A percentile compares a stretch with the other conserved stretches of the same genome.
Conservation (phyloP, 805 yeast species). For the Millerozyma acaciae region DNA sequence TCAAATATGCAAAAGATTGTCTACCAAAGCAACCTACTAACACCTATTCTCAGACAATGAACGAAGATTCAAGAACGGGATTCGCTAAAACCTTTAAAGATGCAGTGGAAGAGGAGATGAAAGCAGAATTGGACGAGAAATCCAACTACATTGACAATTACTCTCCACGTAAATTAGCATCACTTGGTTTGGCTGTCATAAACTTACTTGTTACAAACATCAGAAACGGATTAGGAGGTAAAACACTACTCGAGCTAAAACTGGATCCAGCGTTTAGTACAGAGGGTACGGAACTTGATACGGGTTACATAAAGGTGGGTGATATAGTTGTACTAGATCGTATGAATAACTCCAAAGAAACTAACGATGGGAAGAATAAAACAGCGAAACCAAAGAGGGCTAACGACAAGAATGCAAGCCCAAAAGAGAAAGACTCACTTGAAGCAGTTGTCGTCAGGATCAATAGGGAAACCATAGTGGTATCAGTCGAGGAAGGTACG, state of each 20-base stretch:
- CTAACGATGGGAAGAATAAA: slow-evolving; percentile 17
- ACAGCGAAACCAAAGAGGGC: slow-evolving; percentile 23
- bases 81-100: slow-evolving; percentile 16
- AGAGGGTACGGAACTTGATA: slow-evolving; percentile 29
- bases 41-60: no score
- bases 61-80: neutral
- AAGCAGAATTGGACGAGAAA: slow-evolving; percentile 31
- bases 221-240: slow-evolving; percentile 78
- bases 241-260: slow-evolving; percentile 58
- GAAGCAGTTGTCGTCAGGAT: slow-evolving; percentile 68
- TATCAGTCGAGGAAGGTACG: slow-evolving; percentile 59
- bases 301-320: slow-evolving; percentile 63
- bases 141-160: slow-evolving; percentile 28
- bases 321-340: slow-evolving; percentile 68
- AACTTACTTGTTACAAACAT: slow-evolving; percentile 60
- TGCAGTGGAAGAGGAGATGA: slow-evolving; percentile 37
- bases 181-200: slow-evolving; percentile 69
- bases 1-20: no score
- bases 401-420: slow-evolving; percentile 15
- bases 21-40: no score
- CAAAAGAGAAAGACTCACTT: slow-evolving; percentile 22
- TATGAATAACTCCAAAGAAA: slow-evolving; percentile 27
- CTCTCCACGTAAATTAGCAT: slow-evolving; percentile 63
- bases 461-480: slow-evolving; percentile 42
- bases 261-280: slow-evolving; percentile 46